Evolutionary conservation across 2,329 filamentous ascomycete genomes (phyloP).

Genomic region (Waltergamsia citrina): DNA sequence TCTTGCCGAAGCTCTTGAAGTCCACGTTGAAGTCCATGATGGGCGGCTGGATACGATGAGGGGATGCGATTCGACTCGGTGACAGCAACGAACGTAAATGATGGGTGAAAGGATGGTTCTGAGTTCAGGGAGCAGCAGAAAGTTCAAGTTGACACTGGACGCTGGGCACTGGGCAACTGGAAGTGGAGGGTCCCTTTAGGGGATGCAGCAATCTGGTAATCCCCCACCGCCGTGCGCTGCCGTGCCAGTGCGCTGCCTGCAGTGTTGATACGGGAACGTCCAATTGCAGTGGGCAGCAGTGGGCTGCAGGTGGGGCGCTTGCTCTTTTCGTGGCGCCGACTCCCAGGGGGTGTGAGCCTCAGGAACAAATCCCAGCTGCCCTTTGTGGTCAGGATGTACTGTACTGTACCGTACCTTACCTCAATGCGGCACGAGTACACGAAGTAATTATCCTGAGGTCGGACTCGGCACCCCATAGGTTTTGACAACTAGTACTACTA

Average conservation of each 20-base stretch:
- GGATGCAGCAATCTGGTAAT: neutral
- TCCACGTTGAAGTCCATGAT: slow-evolving; percentile 29
- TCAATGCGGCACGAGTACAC: no score
- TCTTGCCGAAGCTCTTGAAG: slow-evolving; percentile 50
- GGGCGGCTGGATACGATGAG: no score
- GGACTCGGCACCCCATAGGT: no score
- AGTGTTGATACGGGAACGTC: slow-evolving; percentile 3
- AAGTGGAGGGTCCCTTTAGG: slow-evolving; percentile 2
- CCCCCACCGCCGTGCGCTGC: no score
- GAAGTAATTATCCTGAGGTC: no score
- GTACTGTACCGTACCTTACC: no score
- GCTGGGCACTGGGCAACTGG: no score
- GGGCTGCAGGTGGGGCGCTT: neutral
- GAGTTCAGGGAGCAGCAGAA: no score
- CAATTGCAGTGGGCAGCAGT: slow-evolving; percentile 1
- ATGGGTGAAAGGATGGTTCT: neutral
- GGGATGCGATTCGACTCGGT: neutral
- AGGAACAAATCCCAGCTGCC: neutral
- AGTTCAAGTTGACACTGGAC: slow-evolving; percentile 1
- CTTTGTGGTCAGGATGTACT: no score
- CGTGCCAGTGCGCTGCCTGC: neutral
- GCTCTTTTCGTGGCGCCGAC: neutral
- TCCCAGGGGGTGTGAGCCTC: neutral
- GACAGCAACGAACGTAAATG: neutral
- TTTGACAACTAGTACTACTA: no score